A percentile compares a stretch with the other conserved stretches of the same genome.
These are phyloP conservation scores for Colletotrichum coccodes DNA, from an alignment of 2,329 filamentous ascomycete genomes.

Conservation along the genomic window DNA sequence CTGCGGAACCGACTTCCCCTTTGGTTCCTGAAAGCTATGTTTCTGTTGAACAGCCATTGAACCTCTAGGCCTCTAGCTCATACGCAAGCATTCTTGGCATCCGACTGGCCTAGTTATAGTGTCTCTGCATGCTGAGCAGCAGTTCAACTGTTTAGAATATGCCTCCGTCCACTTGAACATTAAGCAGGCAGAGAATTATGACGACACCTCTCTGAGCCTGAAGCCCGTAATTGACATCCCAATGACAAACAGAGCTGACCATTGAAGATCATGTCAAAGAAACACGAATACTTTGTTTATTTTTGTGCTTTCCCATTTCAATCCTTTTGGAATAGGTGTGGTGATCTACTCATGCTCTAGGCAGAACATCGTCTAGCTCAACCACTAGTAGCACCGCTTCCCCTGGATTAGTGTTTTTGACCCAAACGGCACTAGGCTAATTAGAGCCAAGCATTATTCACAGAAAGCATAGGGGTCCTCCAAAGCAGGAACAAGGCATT, in stretches of 20 bases:
- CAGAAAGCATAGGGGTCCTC: background rate
- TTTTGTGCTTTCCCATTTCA: background rate
- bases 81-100: background rate
- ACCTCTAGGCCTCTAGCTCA: background rate
- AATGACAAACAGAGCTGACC: accelerated
- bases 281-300: background rate
- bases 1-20: background rate
- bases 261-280: background rate
- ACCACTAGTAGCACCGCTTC: background rate
- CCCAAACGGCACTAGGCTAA: background rate
- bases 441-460: background rate
- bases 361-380: background rate
- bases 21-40: background rate
- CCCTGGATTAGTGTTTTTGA: background rate
- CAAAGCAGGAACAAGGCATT: background rate
- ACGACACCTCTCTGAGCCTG: too few relatives aligned
- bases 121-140: too few relatives aligned
- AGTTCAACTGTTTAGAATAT: too few relatives aligned
- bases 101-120: too few relatives aligned
- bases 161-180: too few relatives aligned
- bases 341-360: background rate
- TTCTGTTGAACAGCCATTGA: background rate
- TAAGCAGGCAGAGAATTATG: too few relatives aligned
- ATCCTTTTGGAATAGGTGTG: background rate
- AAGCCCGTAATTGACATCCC: too few relatives aligned